These are phyloP conservation scores for Elasticomyces elasticus DNA, from an alignment of 495 filamentous ascomycete species.

Conservation along the genomic window DNA sequence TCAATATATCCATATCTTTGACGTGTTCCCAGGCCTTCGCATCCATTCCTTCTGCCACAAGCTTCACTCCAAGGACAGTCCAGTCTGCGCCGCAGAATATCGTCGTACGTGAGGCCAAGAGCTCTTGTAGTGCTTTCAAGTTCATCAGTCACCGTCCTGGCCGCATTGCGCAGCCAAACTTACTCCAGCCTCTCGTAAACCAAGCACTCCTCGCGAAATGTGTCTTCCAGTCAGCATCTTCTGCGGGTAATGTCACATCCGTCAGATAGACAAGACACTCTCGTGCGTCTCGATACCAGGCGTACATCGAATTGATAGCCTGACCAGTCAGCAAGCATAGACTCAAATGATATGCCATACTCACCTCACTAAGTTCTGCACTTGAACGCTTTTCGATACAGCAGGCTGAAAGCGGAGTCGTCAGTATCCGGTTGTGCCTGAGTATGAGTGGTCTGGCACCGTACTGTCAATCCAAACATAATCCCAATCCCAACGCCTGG, in stretches of 20 bases:
- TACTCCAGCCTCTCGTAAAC: no score
- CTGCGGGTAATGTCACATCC: background rate
- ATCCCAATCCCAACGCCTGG: background rate
- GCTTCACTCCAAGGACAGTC: background rate
- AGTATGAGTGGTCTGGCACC: background rate
- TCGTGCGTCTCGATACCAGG: constrained; percentile 6
- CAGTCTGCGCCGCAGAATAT: constrained; percentile 2
- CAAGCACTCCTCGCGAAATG: constrained; percentile 7
- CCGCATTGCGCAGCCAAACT: no score
- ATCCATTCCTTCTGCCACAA: no score
- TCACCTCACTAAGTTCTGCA: constrained; percentile 13
- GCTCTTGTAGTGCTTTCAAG: constrained; percentile 14
- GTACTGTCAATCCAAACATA: background rate
- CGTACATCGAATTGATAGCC: constrained; percentile 21
- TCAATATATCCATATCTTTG: background rate
- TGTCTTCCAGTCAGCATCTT: background rate
- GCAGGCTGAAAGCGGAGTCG: background rate
- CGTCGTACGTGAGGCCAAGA: background rate
- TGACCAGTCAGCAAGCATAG: constrained; percentile 3
- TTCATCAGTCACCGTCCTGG: no score
- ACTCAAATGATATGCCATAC: background rate
- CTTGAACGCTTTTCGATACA: constrained; percentile 16
- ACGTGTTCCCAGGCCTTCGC: background rate
- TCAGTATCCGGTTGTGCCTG: background rate
- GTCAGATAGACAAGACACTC: constrained; percentile 9